A percentile compares a stretch with the other conserved stretches of the same genome.
These are phyloP conservation scores for Scedosporium aurantiacum DNA, from an alignment of 2,329 filamentous ascomycete genomes.

Conservation along the genomic window DNA sequence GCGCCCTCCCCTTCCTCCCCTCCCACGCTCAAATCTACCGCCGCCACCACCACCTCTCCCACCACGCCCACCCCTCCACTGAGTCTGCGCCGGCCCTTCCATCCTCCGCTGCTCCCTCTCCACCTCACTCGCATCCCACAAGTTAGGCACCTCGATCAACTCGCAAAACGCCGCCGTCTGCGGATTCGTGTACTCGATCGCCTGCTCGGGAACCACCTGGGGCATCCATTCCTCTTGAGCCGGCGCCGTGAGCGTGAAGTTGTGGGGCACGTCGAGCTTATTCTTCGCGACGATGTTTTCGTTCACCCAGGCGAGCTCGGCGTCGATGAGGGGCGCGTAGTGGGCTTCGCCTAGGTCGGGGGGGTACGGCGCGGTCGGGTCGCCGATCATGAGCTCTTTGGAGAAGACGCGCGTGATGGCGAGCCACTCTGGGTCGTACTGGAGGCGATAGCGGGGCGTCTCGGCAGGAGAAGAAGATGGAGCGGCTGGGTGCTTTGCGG, in stretches of 20 bases:
- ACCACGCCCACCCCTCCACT: constrained; percentile 20
- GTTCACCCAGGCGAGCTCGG: constrained; percentile 69
- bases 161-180: constrained; percentile 78
- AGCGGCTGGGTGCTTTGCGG: constrained; percentile 12
- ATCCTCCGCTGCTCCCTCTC: constrained; percentile 51
- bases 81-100: constrained; percentile 41
- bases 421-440: constrained; percentile 92
- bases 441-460: constrained; percentile 43
- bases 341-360: constrained; percentile 55
- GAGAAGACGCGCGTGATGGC: constrained; percentile 82
- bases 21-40: constrained; percentile 24
- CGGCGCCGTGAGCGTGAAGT: constrained; percentile 69
- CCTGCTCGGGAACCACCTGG: constrained; percentile 49
- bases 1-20: constrained; percentile 22
- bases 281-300: constrained; percentile 55
- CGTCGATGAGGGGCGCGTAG: constrained; percentile 58
- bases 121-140: constrained; percentile 61
- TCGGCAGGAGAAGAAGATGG: constrained; percentile 6
- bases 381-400: constrained; percentile 50
- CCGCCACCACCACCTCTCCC: constrained; percentile 24
- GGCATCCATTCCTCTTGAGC: constrained; percentile 49
- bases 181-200: constrained; percentile 73
- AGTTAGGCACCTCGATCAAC: constrained; percentile 64
- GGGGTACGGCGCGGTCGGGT: constrained; percentile 40
- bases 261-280: constrained; percentile 60